Evolutionary conservation across 768 basidiomycete genomes (phyloP).

Genomic region (Xerocomus brunneocitrinus): DNA sequence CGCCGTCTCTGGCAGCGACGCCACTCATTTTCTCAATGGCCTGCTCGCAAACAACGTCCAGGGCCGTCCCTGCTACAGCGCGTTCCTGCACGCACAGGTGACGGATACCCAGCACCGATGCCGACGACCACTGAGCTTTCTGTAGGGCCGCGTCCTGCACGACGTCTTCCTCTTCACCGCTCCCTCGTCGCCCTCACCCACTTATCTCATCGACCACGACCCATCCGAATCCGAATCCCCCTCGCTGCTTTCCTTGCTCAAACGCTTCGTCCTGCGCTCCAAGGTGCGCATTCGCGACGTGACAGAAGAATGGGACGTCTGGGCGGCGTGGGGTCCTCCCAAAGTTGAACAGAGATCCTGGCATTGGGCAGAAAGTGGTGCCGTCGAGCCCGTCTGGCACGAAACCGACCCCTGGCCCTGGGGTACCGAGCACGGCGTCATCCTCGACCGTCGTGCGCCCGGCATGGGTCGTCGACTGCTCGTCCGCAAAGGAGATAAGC

Average conservation of each 20-base stretch:
- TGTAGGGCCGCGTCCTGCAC: conserved; percentile 82
- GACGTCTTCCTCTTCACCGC: conserved; percentile 82
- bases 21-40: conserved; percentile 78
- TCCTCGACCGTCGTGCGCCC: conserved; percentile 63
- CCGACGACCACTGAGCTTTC: neutral
- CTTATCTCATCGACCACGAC: conserved; percentile 73
- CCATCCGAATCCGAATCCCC: conserved; percentile 53
- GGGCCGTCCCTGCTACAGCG: conserved; percentile 56
- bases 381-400: conserved; percentile 73
- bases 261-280: conserved; percentile 81
- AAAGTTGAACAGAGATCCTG: conserved; percentile 43
- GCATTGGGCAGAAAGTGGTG: conserved; percentile 64
- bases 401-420: conserved; percentile 48
- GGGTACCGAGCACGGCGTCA: conserved; percentile 48
- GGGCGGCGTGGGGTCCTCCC: conserved; percentile 67
- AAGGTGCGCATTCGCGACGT: conserved; percentile 83
- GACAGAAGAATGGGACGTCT: conserved; percentile 73
- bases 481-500: conserved; percentile 61
- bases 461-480: conserved; percentile 79
- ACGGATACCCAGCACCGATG: conserved; percentile 9
- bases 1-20: conserved; percentile 76
- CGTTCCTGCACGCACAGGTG: conserved; percentile 79
- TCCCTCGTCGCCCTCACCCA: conserved; percentile 38
- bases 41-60: conserved; percentile 53
- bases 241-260: conserved; percentile 65